A percentile compares a stretch with the other conserved stretches of the same genome.
Conservation (phyloP, 169 alveolate genomes). For the Toxoplasma gondii region DNA sequence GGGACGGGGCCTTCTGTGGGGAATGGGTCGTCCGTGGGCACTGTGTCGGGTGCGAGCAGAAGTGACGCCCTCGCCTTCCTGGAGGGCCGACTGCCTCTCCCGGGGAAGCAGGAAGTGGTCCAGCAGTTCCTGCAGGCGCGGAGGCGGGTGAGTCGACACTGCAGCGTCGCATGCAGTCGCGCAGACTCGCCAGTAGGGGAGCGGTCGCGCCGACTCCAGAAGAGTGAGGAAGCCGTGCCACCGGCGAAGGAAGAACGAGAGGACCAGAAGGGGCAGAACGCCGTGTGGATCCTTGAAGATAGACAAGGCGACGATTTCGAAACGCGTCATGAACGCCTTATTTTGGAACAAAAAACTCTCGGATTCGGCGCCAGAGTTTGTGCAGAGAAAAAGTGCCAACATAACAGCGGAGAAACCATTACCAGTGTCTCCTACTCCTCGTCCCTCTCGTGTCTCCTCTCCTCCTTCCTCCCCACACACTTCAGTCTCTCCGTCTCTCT, state of each 20-base stretch:
- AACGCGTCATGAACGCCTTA: not conserved
- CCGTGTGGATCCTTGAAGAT: not conserved
- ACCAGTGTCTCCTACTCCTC: not conserved
- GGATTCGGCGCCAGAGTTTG: not conserved
- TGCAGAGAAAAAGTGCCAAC: not conserved
- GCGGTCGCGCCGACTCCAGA: not conserved
- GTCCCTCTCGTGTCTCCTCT: not conserved
- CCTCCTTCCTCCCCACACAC: not conserved
- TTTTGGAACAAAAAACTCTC: not conserved
- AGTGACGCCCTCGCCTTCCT: not conserved
- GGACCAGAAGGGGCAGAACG: not conserved
- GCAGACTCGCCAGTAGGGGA: not conserved
- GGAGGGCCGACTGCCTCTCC: not conserved
- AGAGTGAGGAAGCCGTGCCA: too few relatives aligned
- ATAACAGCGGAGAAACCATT: not conserved
- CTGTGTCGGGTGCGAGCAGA: not conserved
- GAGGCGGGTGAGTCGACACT: not conserved
- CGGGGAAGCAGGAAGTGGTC: not conserved
- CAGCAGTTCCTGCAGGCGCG: not conserved
- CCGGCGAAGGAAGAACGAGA: not conserved
- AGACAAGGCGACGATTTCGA: not conserved
- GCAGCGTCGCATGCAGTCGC: conserved; percentile 8
- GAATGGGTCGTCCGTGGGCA: too few relatives aligned
- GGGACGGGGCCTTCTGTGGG: too few relatives aligned
- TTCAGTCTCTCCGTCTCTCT: conserved; percentile 6